Evolutionary conservation across 2,329 filamentous ascomycete genomes (phyloP).

Genomic region (Plectosphaerella sp.): DNA sequence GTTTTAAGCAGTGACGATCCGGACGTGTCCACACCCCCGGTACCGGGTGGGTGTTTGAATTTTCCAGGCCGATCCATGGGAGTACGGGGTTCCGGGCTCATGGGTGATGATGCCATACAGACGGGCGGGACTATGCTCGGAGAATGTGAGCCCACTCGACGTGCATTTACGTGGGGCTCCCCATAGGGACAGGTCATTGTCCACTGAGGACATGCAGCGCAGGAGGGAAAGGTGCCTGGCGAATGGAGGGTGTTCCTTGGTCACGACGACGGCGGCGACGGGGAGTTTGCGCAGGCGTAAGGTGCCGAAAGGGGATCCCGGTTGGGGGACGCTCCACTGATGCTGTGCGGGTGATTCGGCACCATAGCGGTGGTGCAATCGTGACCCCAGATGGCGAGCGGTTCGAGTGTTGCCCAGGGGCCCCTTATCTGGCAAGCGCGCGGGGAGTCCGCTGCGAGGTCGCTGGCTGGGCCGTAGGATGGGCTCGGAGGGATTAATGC

Average conservation of each 20-base stretch:
- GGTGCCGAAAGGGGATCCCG: too few relatives aligned
- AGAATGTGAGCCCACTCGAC: not conserved
- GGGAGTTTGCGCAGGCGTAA: not conserved
- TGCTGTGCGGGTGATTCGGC: not conserved
- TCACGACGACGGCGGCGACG: not conserved
- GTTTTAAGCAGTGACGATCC: too few relatives aligned
- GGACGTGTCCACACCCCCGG: too few relatives aligned
- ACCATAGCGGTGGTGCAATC: not conserved
- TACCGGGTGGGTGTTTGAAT: too few relatives aligned
- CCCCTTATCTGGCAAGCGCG: not conserved
- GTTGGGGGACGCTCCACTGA: not conserved
- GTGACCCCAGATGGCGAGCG: not conserved
- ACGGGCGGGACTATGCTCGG: not conserved
- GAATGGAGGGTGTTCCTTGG: not conserved
- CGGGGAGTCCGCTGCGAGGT: not conserved
- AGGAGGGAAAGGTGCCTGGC: not conserved
- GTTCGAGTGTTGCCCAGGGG: not conserved
- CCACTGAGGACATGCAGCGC: too few relatives aligned
- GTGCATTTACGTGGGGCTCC: not conserved
- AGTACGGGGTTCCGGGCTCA: too few relatives aligned
- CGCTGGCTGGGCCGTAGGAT: not conserved
- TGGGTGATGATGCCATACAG: not conserved
- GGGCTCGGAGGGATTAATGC: not conserved
- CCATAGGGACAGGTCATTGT: not conserved
- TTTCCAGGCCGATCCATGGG: too few relatives aligned